Base-by-base conservation (phyloP, 2,329 filamentous ascomycete species). In the Metarhizium robertsii region DNA sequence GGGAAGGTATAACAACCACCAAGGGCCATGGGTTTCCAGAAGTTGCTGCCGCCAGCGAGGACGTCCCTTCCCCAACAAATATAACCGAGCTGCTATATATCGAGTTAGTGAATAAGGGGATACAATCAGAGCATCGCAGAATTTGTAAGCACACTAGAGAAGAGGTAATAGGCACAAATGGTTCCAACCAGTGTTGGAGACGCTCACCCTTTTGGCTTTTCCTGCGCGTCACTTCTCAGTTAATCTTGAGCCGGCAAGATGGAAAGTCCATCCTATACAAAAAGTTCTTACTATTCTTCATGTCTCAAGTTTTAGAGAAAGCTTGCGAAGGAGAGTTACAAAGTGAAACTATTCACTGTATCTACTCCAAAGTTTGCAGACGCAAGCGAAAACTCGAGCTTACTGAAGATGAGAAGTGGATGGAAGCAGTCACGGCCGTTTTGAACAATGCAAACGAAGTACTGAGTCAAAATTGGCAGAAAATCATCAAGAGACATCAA, bases 101-200 rank as follows among this genome's bases (percentile, higher is more conserved):
- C 0, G 65, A 77, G 16, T 54, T 81, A 4, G 64, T 53, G 8
- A 56, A 47, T 20, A 74, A 3, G 76, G 77, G 0, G 52, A 57
- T 1, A 51, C 62, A 0, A 53, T 59, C 6, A 13, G 64, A 0
- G 6, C 59, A 58, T 0, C 3, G 50, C 0, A 64, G 66, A 1
- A 69, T 83, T 16, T 67, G 60, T 51, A 85, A 84, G 55, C 67
- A 75, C 34, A 78, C 76, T 0, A 73, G 78, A 3, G 79, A 84
- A 45, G 79, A 84, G 20, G 55, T 52, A 1, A 50, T 29, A 3
- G 13, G 32, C 16, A 16, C 42, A 11, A 18, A 52, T 48, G 29
- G n/a, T 3, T 36, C 48, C 11, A 48, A 32, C 2, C 10, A 6
- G 2, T 53, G 53, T 0, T 59, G 51, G 55, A 43, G 54, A 30